Base-by-base conservation (phyloP, 306 rosid genomes). In the Argentina anserina region DNA sequence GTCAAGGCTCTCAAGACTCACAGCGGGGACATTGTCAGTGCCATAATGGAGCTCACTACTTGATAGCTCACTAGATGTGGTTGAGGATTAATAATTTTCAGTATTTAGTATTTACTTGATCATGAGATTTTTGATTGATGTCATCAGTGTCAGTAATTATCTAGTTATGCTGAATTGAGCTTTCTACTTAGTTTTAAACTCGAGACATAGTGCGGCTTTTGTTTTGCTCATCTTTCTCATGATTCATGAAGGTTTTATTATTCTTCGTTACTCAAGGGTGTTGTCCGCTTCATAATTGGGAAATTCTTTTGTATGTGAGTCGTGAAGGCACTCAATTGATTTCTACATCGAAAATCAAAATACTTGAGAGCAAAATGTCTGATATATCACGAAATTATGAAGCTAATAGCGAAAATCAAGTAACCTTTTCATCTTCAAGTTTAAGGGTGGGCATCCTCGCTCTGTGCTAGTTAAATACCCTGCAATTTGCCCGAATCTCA, bases 41-140 rank as follows among this genome's bases (percentile, higher is more conserved):
- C 97, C 75, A 89, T 91, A 72, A 91, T 89, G 97, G 97, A 91
- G 84, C 96, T 91, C 72, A 91, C 97, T 39, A 91, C 87, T 72
- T 91, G 66, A 78, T n/a, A n/a, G n/a, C n/a, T n/a, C n/a, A n/a
- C n/a, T n/a, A n/a, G n/a, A n/a, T 47, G 50, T 17, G 47, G 55
- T 52, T 17, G 29, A 7, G 6, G 53, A 26, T 17, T 26, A 29
- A 23, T 70, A 14, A 71, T 71, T 43, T 31, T 73, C 40, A 17
- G 41, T 37, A n/a, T n/a, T n/a, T n/a, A n/a, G n/a, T n/a, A 33
- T 52, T 17, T 33, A 40, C 34, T 21, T 69, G 73, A 34, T 49
- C 25, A 67, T 70, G 67, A 74, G 63, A 69, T 86, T 79, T 56
- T 78, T 69, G 46, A 67, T 73, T 9, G 15, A 28, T 73, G 26